Evolutionary conservation across 1,139 yeast genomes (phyloP), one percentile per base, ranked within the genome.

Genomic region (Meyerozyma sp.): DNA sequence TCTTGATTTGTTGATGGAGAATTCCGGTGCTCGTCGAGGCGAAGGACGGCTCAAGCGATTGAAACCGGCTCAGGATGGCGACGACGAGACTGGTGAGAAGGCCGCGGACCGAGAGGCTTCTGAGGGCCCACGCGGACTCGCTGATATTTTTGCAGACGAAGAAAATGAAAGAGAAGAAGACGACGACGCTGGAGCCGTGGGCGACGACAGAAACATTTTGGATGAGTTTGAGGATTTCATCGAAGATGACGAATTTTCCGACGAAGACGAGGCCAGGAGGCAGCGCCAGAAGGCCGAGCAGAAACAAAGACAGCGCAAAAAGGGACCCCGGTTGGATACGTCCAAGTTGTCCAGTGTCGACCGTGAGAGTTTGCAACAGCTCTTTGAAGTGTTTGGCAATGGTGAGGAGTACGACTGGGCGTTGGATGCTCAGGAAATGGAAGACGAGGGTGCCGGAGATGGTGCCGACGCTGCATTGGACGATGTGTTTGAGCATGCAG

Each of bases 381-480:
- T 93, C 56, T 90, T 82, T 58, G 98, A 93, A 62, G 91, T 93
- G 8, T 93, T 93, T 60, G 99, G 99, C 49, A 94, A 90, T 62
- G 99, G 98, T 40, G 93, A 84, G 48, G 98, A 91, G 61, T 93
- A 93, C 63, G 97, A 89, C 49, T 93, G 98, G 98, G 98, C 98
- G 2, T 73, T 94, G 47, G 97, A 89, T 56, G 91, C 90, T 29
- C 95, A 89, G 65, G 87, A 83, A 52, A 84, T 82, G 47, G 82
- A 75, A 51, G 83, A 76, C 45, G 80, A 75, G 39, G 79, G 79
- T 41, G 75, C 70, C 47, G 79, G 77, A 9, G 77, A 73, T 36
- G 68, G 75, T 28, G 74, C 76, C 49, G 77, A 76, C 46, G 71
- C 84, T 0, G 77, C 82, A 2, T 73, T 93, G 53, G 85, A 86